Evolutionary conservation across 1,284 basidiomycete genomes (phyloP), one percentile per base, ranked within the genome.

Genomic region (Ustilago xerochloae): DNA sequence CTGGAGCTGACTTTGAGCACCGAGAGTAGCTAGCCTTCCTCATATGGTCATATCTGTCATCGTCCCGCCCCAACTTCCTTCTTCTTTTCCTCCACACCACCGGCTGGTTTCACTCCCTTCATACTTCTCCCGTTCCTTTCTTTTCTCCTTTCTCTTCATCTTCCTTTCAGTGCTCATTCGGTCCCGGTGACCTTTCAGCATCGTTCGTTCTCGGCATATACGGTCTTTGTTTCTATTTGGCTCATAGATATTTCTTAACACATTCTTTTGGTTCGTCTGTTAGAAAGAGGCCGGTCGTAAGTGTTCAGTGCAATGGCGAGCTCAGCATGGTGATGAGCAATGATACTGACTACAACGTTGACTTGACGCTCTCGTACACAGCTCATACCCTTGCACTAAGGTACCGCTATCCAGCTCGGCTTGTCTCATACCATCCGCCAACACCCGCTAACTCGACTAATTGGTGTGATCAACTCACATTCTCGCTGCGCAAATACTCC

Each of bases 21-120:
- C n/a, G n/a, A n/a, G 15, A 29, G 28, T 15, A 6, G 16, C 38
- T 36, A 18, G 36, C 15, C 36, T 57, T 53, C 43, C 58, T 18
- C 48, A 51, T 46, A 46, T 61, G 58, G 53, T 33, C 51, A 36
- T 35, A 29, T 41, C 18, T 18, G n/a, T 35, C 30, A 4, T 18
- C 22, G 24, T 57, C 49, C 35, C 28, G 45, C 22, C 45, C 26
- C 33, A 13, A 38, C 45, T 54, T 8, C 59, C 48, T 51, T 32
- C 55, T 63, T 63, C 57, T 49, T 28, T 30, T 63, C 66, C 68
- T 61, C 63, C 63, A 63, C 58, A 71, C 58, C 63, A 66, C 68
- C 55, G 63, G 63, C 68, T 71, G 68, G 60, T 71, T 45, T 61
- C 63, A 51, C 28, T 60, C 36, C 50, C 62, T 52, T 26, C 43